Conservation (phyloP, 495 filamentous ascomycete genomes). For the Aspergillus bridgeri region DNA sequence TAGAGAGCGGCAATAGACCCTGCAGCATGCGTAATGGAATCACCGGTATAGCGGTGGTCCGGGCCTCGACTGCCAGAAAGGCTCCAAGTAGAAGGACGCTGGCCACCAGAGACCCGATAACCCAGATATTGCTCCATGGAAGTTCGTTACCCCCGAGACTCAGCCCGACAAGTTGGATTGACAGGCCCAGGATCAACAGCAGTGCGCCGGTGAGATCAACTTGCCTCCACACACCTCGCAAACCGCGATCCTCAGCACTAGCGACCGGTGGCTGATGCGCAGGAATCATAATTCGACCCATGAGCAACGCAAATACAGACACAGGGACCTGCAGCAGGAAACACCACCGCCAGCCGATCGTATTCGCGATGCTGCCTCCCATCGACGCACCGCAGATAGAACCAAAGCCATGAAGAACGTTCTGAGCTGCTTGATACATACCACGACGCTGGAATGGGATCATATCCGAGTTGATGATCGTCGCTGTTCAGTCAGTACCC, state of each 20-base stretch:
- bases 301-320: conserved; percentile 48
- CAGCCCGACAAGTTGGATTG: conserved; percentile 54
- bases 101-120: conserved; percentile 47
- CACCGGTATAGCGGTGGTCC: conserved; percentile 55
- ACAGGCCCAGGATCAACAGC: conserved; percentile 55
- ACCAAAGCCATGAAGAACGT: conserved; percentile 60
- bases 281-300: conserved; percentile 53
- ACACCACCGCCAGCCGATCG: conserved; percentile 66
- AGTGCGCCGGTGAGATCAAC: conserved; percentile 56
- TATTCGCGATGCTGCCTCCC: conserved; percentile 62
- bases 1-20: conserved; percentile 49
- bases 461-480: conserved; percentile 64
- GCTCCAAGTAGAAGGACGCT: conserved; percentile 47
- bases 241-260: conserved; percentile 16
- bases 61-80: conserved; percentile 55
- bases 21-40: conserved; percentile 57
- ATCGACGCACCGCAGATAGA: conserved; percentile 64
- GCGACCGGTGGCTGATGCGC: conserved; percentile 28
- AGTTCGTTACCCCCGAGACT: conserved; percentile 62
- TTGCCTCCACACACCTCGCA: conserved; percentile 46
- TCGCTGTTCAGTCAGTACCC: conserved; percentile 35
- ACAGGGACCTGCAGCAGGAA: conserved; percentile 46
- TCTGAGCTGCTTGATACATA: conserved; percentile 64
- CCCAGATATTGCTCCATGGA: conserved; percentile 55
- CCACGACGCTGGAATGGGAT: conserved; percentile 60